Base-by-base conservation (phyloP, 768 basidiomycete genomes). In the Tylopilus vinaceipallidus region DNA sequence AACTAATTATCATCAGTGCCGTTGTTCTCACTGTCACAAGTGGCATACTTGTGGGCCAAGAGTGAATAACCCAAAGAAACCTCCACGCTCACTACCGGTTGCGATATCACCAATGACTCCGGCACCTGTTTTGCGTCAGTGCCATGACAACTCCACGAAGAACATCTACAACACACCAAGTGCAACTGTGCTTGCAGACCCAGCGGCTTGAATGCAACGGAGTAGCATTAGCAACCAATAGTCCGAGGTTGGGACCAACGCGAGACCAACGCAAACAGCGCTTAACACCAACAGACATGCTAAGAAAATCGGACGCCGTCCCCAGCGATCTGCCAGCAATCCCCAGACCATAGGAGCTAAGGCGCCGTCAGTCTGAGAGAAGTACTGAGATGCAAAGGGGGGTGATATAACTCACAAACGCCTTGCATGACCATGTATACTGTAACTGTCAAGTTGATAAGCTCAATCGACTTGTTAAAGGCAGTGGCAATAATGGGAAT, bases 51-150 rank as follows among this genome's bases (percentile, higher is more conserved):
- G 75, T n/a, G 85, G 83, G 0, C 86, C 86, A 3, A 86, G 50
- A 30, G 68, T 74, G 64, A 81, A 88, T 8, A 88, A 42, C 3
- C 89, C 91, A 47, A 83, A 77, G 67, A 84, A 90, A 7, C 82
- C 78, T 16, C 87, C 91, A 30, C 91, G 73, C 67, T 93, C 89
- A 32, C 78, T 75, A 0, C 80, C 82, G 2, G 77, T 77, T 6
- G 88, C 79, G 23, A 95, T 85, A 61, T 95, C 91, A 2, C 81
- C 81, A 47, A 95, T 78, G 6, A 88, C 81, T 6, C 91, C 91
- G 29, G 86, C 82, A 45, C 84, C 84, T 82, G 55, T 33, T 23
- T 33, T 24, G 13, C 19, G 11, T 61, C 13, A 52, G 44, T 32
- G 19, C 17, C n/a, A 34, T 4, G 39, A 33, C 26, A 29, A 6